Conservation (phyloP, 2,329 filamentous ascomycete genomes). For the Rhynchosporium secalis region DNA sequence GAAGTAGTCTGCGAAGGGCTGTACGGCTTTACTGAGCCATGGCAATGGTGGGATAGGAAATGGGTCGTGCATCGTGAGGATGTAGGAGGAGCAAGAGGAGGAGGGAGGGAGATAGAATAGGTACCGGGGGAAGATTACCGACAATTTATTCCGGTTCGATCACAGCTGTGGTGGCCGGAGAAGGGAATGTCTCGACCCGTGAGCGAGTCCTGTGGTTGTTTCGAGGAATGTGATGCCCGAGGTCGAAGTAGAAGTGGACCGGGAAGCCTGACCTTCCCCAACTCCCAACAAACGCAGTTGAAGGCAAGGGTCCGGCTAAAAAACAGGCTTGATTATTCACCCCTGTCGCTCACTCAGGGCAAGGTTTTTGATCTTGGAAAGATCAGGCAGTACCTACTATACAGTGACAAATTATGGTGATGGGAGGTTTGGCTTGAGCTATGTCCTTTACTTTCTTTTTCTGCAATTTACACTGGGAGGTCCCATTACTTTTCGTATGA, state of each 20-base stretch:
- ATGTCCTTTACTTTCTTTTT: too few species aligned
- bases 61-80: constrained; percentile 65
- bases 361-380: not conserved
- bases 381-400: too few species aligned
- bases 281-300: too few species aligned
- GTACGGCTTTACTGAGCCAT: constrained; percentile 51
- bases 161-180: constrained; percentile 3
- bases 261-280: too few species aligned
- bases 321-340: too few species aligned
- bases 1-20: constrained; percentile 64
- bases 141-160: not conserved
- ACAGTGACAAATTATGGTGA: too few species aligned
- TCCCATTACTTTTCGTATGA: constrained; percentile 8
- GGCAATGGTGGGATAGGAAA: constrained; percentile 63
- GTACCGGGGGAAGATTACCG: constrained; percentile 1
- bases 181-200: constrained; percentile 1
- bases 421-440: too few species aligned
- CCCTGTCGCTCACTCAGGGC: too few species aligned
- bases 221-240: not conserved
- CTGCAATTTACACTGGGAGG: not conserved
- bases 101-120: not conserved
- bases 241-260: not conserved
- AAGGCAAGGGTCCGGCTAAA: too few species aligned
- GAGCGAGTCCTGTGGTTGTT: constrained; percentile 12
- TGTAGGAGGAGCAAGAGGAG: constrained; percentile 3